Conservation (phyloP, 2,329 filamentous ascomycete genomes). For the Diaporthe longicolla region DNA sequence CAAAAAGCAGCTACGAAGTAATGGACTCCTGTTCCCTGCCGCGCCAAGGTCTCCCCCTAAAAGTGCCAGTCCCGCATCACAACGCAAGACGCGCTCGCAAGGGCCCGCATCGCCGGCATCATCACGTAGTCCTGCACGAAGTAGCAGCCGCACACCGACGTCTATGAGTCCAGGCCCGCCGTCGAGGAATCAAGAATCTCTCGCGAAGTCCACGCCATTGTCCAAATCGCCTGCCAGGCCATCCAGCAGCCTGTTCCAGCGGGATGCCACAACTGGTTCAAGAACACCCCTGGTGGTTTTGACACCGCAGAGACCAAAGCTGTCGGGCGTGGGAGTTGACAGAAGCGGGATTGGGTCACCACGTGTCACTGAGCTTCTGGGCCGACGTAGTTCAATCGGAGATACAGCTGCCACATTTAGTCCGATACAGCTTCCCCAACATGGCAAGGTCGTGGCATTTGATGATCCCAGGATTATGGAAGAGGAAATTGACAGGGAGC, state of each 20-base stretch:
- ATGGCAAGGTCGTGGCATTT: slow-evolving; percentile 69
- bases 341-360: slow-evolving; percentile 82
- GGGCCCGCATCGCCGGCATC: slow-evolving; percentile 41
- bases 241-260: slow-evolving; percentile 65
- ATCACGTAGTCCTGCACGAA: slow-evolving; percentile 38
- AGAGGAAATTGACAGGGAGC: slow-evolving; percentile 73
- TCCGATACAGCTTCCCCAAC: slow-evolving; percentile 59
- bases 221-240: slow-evolving; percentile 48
- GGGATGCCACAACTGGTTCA: slow-evolving; percentile 66
- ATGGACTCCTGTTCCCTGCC: slow-evolving; percentile 56
- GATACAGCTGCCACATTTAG: slow-evolving; percentile 76
- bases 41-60: slow-evolving; percentile 53
- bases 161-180: slow-evolving; percentile 37
- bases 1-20: slow-evolving; percentile 64
- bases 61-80: slow-evolving; percentile 36
- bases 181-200: slow-evolving; percentile 30
- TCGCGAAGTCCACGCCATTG: slow-evolving; percentile 45
- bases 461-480: slow-evolving; percentile 75
- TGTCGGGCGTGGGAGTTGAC: slow-evolving; percentile 79
- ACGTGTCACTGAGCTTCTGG: slow-evolving; percentile 78
- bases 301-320: slow-evolving; percentile 70
- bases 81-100: slow-evolving; percentile 39
- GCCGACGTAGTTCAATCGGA: slow-evolving; percentile 79
- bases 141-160: slow-evolving; percentile 48
- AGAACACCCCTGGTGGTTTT: slow-evolving; percentile 75